Evolutionary conservation across 1,284 basidiomycete genomes (phyloP), one percentile per base, ranked within the genome.

Genomic region (Ganoderma leucocontextum): DNA sequence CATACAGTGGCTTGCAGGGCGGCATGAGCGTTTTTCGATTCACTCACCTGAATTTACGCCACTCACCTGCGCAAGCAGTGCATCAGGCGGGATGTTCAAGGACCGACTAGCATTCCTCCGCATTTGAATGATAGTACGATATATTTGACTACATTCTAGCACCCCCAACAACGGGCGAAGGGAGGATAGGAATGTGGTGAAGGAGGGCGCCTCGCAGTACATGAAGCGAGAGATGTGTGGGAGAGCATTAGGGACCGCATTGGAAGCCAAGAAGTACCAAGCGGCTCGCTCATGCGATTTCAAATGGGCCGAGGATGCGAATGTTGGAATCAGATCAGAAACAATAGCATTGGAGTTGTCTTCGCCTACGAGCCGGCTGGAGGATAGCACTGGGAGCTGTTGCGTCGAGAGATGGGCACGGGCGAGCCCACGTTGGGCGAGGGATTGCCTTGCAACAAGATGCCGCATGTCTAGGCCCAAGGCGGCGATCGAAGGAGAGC

Each of bases 321-420:
- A 17, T 1, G 80, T 75, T 22, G 83, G 80, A 6, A 78, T 76
- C 53, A 83, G 77, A 69, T 84, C 81, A 15, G 83, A 68, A 38
- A 87, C 67, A 60, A 75, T 78, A 5, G 85, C 84, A 41, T 85
- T 79, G 0, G 77, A 73, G n/a, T 84, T 85, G 69, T 89, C 84
- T 68, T 89, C 83, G 70, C 85, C 82, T 10, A 88, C 75, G 52
- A 78, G 72, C 49, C 76, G 78, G 13, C 85, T 81, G 35, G 82
- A 69, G 41, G 69, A 64, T 55, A 70, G 62, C 57, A 65, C n/a
- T 4, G 29, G 2, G 22, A 15, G 12, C 2, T 2, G n/a, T 1
- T 22, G 38, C 4, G n/a, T n/a, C 4, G 36, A 1, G 7, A 25
- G 8, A 49, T 63, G 22, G 5, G 42, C 38, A 12, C n/a, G 12